A percentile compares a stretch with the other conserved stretches of the same genome.
Conservation (phyloP, 176 grass and related monocot species). For the Zea mays region Zm-B73-REFERENCE-NAM-5.0 NC_050105.1:98749501-98750000, state of each 20-base stretch:
- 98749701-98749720: slow-evolving; percentile 36
- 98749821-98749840: not conserved
- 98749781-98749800: slow-evolving; percentile 9
- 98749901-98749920: no score
- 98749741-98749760: slow-evolving; percentile 37
- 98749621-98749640: slow-evolving; percentile 54
- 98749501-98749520: slow-evolving; percentile 42
- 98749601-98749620: slow-evolving; percentile 42
- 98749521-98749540: slow-evolving; percentile 59
- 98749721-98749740: slow-evolving; percentile 51
- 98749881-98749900: no score
- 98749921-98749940: no score
- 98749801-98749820: slow-evolving; percentile 32
- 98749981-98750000: not conserved
- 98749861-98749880: no score
- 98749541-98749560: slow-evolving; percentile 37
- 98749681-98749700: slow-evolving; percentile 39
- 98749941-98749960: not conserved
- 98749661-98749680: slow-evolving; percentile 50
- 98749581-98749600: slow-evolving; percentile 9
- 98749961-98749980: not conserved
- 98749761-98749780: slow-evolving; percentile 45
- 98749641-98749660: slow-evolving; percentile 54
- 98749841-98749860: no score
- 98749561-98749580: slow-evolving; percentile 46